A percentile compares a stretch with the other conserved stretches of the same genome.
These are phyloP conservation scores for Blepharisma japonicum DNA, from an alignment of 73 alveolate species.

Conservation along the genomic window DNA sequence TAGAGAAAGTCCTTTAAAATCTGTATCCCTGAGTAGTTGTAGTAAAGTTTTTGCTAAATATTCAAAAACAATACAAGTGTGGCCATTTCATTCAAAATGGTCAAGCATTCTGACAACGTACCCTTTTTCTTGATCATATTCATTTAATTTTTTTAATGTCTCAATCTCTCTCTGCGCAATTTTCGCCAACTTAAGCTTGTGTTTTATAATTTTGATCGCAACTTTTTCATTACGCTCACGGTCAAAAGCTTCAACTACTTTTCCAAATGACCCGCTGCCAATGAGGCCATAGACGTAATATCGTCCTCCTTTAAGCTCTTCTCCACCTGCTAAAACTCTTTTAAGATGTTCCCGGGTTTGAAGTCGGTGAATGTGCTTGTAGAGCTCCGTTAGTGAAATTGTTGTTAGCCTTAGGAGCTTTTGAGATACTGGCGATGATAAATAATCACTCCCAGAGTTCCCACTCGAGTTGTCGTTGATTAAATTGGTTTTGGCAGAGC, in stretches of 20 bases:
- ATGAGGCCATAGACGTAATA: slow-evolving; percentile 40
- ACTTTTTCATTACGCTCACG: slow-evolving; percentile 37
- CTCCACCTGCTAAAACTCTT: neutral
- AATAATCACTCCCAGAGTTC: too few species aligned
- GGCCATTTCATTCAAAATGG: slow-evolving; percentile 40
- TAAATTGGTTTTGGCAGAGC: too few species aligned
- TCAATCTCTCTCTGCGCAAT: slow-evolving; percentile 44
- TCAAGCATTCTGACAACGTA: slow-evolving; percentile 53
- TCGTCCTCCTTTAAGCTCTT: neutral
- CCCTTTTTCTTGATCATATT: slow-evolving; percentile 38
- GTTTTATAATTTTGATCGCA: slow-evolving; percentile 50
- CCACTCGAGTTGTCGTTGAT: too few species aligned
- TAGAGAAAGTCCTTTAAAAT: slow-evolving; percentile 38
- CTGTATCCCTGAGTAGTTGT: slow-evolving; percentile 39
- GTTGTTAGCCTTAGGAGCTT: too few species aligned
- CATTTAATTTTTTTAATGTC: slow-evolving; percentile 40
- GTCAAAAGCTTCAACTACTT: slow-evolving; percentile 47
- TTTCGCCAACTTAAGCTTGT: slow-evolving; percentile 35
- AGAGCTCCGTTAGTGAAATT: too few species aligned
- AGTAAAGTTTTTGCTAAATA: slow-evolving; percentile 43
- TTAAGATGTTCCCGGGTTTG: too few species aligned
- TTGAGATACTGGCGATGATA: too few species aligned
- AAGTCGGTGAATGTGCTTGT: too few species aligned
- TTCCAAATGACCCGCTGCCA: slow-evolving; percentile 61
- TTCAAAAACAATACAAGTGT: slow-evolving; percentile 59